Percentiles rank a stretch among this genome's conserved stretches.
phyloP scores from a whole-genome alignment of 495 filamentous ascomycete species.

The Haplographium delicatum region DNA sequence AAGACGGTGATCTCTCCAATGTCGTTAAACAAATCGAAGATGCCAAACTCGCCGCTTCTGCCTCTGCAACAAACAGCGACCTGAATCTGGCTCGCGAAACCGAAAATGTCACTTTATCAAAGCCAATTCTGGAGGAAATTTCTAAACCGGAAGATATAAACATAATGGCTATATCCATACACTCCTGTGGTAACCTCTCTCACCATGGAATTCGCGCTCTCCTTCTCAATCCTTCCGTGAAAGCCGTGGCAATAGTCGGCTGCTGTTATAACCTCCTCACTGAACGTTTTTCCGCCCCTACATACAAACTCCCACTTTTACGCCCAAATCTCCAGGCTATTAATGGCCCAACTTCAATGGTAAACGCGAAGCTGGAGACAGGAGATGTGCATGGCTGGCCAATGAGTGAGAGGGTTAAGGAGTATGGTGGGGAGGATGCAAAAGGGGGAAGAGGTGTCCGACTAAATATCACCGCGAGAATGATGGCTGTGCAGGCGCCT shows the following conservation, averaged over 20 bases:
- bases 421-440: constrained; percentile 37
- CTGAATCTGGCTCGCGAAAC: neutral
- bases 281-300: constrained; percentile 79
- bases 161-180: constrained; percentile 87
- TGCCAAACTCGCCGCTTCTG: constrained; percentile 9
- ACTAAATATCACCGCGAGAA: constrained; percentile 91
- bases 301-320: constrained; percentile 67
- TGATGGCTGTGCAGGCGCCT: constrained; percentile 95
- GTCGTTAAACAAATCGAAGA: constrained; percentile 40
- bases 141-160: constrained; percentile 26
- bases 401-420: constrained; percentile 71
- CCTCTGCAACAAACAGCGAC: neutral
- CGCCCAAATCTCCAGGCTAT: constrained; percentile 58
- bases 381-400: constrained; percentile 89
- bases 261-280: constrained; percentile 98
- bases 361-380: constrained; percentile 45
- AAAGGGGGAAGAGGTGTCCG: constrained; percentile 51
- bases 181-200: constrained; percentile 95
- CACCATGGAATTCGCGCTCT: constrained; percentile 90
- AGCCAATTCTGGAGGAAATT: constrained; percentile 25
- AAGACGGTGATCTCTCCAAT: constrained; percentile 54
- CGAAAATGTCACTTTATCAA: constrained; percentile 23
- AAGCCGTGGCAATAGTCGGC: constrained; percentile 87
- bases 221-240: constrained; percentile 72
- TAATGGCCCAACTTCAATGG: constrained; percentile 40